Conservation (phyloP, 192 early-diverging fungal genomes). For the Podila epigama region DNA sequence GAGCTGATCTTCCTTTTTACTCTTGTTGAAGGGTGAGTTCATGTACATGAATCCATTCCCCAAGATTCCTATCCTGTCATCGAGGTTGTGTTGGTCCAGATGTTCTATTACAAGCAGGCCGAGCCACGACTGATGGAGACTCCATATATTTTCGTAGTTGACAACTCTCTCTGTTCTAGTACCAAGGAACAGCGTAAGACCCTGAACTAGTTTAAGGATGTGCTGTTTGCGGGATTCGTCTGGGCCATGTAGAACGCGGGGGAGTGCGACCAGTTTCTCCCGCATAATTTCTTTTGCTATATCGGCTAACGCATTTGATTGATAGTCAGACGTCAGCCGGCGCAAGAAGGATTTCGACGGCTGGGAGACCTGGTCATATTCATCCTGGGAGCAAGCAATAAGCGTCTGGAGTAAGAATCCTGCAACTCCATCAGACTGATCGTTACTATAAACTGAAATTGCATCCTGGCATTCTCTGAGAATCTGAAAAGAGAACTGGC, state of each 20-base stretch:
- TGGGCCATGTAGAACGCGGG: slow-evolving; percentile 21
- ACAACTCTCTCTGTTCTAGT: slow-evolving; percentile 17
- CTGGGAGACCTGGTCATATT: slow-evolving; percentile 12
- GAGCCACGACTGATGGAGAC: slow-evolving; percentile 28
- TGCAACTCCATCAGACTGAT: neutral
- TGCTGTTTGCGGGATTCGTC: slow-evolving; percentile 29
- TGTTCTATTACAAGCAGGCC: slow-evolving; percentile 26
- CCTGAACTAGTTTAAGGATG: slow-evolving; percentile 8
- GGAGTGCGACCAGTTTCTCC: slow-evolving; percentile 15
- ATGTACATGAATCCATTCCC: neutral
- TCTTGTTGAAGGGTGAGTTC: neutral
- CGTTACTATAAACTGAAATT: neutral
- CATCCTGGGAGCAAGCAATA: slow-evolving; percentile 32
- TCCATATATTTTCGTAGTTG: slow-evolving; percentile 17
- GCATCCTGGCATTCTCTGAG: slow-evolving; percentile 19
- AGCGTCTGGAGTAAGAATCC: slow-evolving; percentile 36
- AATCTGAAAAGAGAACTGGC: slow-evolving; percentile 14
- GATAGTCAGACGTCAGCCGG: slow-evolving; percentile 3
- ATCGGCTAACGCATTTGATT: neutral
- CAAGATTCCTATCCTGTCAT: slow-evolving; percentile 25
- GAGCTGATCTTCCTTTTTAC: neutral
- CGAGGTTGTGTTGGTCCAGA: slow-evolving; percentile 45
- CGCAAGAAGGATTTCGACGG: slow-evolving; percentile 5
- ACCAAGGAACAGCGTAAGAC: slow-evolving; percentile 24
- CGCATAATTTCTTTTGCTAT: slow-evolving; percentile 32